A percentile compares a stretch with the other conserved stretches of the same genome.
These are phyloP conservation scores for Aspergillus fijiensis DNA, from an alignment of 2,329 filamentous ascomycete genomes.

Conservation along the genomic window DNA sequence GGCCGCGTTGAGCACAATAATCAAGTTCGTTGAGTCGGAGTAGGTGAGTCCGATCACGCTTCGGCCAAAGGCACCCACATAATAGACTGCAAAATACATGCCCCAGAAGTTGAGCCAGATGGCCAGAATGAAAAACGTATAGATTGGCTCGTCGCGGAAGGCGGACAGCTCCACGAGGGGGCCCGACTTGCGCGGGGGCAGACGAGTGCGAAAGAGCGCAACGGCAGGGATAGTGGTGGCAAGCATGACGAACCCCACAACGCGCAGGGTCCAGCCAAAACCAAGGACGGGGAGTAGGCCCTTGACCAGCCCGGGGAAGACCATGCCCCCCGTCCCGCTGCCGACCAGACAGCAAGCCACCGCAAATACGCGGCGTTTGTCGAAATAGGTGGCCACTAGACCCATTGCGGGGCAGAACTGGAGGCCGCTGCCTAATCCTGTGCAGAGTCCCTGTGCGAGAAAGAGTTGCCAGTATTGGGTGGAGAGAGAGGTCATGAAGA, in stretches of 20 bases:
- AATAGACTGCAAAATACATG: constrained; percentile 10
- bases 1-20: not conserved
- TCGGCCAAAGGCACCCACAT: not conserved
- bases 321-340: constrained; percentile 3
- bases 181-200: constrained; percentile 9
- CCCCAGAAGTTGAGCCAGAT: constrained; percentile 22
- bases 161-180: constrained; percentile 13
- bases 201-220: constrained; percentile 9
- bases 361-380: constrained; percentile 1
- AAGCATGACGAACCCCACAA: constrained; percentile 39
- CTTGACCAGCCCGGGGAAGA: constrained; percentile 1
- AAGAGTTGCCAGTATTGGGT: constrained; percentile 19
- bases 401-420: constrained; percentile 15
- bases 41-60: constrained; percentile 1
- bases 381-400: constrained; percentile 18
- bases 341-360: constrained; percentile 1
- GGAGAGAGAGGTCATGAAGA: constrained; percentile 18
- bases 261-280: constrained; percentile 38
- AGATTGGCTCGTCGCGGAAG: constrained; percentile 46
- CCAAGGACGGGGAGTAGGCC: constrained; percentile 19
- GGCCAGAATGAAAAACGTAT: constrained; percentile 30
- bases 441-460: constrained; percentile 19
- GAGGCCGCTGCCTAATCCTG: constrained; percentile 16
- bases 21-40: constrained; percentile 3
- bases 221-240: constrained; percentile 12